Base-by-base conservation (phyloP, 148 eudicot genomes). In the Silene conica region DNA sequence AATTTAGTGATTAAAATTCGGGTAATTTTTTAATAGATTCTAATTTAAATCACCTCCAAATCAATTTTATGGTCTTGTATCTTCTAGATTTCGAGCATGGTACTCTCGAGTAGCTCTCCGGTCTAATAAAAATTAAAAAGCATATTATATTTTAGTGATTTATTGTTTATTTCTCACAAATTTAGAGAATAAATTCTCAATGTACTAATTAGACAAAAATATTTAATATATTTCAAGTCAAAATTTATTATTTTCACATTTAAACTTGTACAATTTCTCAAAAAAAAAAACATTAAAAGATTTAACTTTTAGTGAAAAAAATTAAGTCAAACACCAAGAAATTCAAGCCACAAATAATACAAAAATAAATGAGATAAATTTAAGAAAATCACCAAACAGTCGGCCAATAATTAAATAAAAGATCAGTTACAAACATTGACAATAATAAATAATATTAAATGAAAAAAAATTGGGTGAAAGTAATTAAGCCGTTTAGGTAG, bases 391-490 rank as follows among this genome's bases (percentile, higher is more conserved):
- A 50, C 55, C 55, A 50, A 50, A 50, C 18, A 12, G 55, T 50
- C 16, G 18, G 55, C 63, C 25, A 26, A 4, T 31, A 64, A 31
- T 64, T 31, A 41, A 64, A 31, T 28, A 12, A 23, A 22, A 7
- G 38, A 61, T 11, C 65, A 61, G 34, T 23, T 61, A 61, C 65
- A 10, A 12, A 13, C 21, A 12, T 67, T 13, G 0, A 46, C 18
- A 67, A 45, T 69, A 50, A 48, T 69, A 69, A 69, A 69, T 69
- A 10, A 31, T 12, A 14, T 50, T 8, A 16, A 69, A 13, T 9
- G 71, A 38, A 7, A 13, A 13, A 50, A 50, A 69, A 69, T 13
- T 69, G 45, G 71, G 57, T 67, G 71, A 45, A 22, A 8, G 57
- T 11, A 67, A 67, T 67, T 45, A 67, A 67, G 1, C 54, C 26